Conservation (phyloP, 257 asterid species). For the Ligustrum vulgare region DNA sequence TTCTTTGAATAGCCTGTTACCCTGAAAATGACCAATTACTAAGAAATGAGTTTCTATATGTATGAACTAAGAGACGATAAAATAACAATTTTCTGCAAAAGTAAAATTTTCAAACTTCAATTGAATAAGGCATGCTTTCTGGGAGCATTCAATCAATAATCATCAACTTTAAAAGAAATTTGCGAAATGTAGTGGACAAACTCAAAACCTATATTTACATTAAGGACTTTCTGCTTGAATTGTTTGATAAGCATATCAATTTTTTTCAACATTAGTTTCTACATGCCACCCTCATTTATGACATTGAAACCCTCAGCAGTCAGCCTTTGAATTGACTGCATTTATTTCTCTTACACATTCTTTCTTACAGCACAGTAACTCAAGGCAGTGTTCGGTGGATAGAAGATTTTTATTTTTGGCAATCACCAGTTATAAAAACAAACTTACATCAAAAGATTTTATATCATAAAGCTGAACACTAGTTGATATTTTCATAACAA, state of each 20-base stretch:
- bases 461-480: background rate
- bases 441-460: slow-evolving; percentile 4
- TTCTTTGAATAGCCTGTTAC: slow-evolving; percentile 96
- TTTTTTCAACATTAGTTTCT: background rate
- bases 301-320: background rate
- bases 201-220: background rate
- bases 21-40: slow-evolving; percentile 56
- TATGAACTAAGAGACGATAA: slow-evolving; percentile 14
- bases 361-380: background rate
- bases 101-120: background rate
- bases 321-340: background rate
- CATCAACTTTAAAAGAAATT: background rate
- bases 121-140: background rate
- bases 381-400: background rate
- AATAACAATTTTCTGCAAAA: background rate
- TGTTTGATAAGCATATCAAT: background rate
- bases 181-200: background rate
- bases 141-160: slow-evolving; percentile 3
- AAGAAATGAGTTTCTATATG: slow-evolving; percentile 19
- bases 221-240: background rate
- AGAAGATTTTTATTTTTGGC: background rate
- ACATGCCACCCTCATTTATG: background rate
- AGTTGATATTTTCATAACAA: background rate
- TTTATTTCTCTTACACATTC: background rate
- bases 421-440: slow-evolving; percentile 2